phyloP scores from a whole-genome alignment of 2,329 filamentous ascomycete species.

The Pseudogymnoascus sp. region DNA sequence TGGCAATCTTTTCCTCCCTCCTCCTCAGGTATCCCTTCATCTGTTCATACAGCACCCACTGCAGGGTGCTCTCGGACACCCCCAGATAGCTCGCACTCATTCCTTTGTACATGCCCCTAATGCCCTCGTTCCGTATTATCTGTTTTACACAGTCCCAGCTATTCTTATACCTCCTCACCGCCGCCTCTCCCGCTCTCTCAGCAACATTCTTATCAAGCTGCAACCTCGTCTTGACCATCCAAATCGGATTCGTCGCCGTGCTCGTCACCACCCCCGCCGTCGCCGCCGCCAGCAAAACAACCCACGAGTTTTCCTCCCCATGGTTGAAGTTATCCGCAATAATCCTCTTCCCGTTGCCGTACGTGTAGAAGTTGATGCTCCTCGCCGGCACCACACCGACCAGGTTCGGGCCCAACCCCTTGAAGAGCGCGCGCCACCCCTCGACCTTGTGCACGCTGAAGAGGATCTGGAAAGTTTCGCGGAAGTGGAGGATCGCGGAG shows the following conservation, averaged over 20 bases:
- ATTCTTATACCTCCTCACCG: conserved; percentile 69
- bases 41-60: conserved; percentile 92
- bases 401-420: conserved; percentile 83
- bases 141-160: conserved; percentile 81
- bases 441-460: conserved; percentile 71
- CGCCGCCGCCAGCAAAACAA: conserved; percentile 70
- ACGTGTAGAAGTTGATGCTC: conserved; percentile 89
- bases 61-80: conserved; percentile 79
- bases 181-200: conserved; percentile 43
- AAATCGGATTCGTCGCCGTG: conserved; percentile 91
- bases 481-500: conserved; percentile 63
- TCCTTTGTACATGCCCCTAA: conserved; percentile 78
- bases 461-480: conserved; percentile 80
- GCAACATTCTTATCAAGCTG: conserved; percentile 84
- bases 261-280: conserved; percentile 76
- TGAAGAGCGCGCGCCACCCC: conserved; percentile 82
- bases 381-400: conserved; percentile 82
- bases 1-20: conserved; percentile 50
- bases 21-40: conserved; percentile 67
- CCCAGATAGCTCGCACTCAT: conserved; percentile 88
- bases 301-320: conserved; percentile 60
- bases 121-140: conserved; percentile 70
- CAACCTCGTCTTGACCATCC: conserved; percentile 87
- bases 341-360: conserved; percentile 82
- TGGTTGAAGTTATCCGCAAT: conserved; percentile 67